Evolutionary conservation across 2,329 filamentous ascomycete species (phyloP).

Genomic region (Diaporthe capsici): DNA sequence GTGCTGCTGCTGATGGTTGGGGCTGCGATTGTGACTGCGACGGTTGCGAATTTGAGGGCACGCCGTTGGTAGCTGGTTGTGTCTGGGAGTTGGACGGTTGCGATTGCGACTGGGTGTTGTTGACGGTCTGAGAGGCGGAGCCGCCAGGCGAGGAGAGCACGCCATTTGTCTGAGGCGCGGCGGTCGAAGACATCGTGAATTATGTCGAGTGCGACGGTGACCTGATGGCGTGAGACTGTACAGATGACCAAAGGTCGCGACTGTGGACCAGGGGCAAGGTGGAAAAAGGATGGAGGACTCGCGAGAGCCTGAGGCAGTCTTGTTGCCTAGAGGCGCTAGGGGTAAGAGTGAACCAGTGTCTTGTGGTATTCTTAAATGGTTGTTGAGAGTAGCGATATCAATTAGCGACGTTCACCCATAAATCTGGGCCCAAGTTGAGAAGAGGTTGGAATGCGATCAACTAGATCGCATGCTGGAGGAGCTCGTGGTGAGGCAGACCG

Average conservation of each 20-base stretch:
- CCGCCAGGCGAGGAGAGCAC: slow-evolving; percentile 57
- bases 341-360: not conserved
- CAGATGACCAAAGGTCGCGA: not conserved
- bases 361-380: not conserved
- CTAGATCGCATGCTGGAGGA: not conserved
- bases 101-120: slow-evolving; percentile 42
- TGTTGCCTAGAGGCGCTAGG: not conserved
- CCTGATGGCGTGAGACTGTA: slow-evolving; percentile 24
- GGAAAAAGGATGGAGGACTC: not conserved
- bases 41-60: slow-evolving; percentile 38
- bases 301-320: not conserved
- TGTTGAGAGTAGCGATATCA: not conserved
- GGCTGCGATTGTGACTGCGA: slow-evolving; percentile 48
- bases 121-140: slow-evolving; percentile 44
- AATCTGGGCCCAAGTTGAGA: not conserved
- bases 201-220: not conserved
- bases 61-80: slow-evolving; percentile 49
- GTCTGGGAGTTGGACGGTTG: slow-evolving; percentile 40
- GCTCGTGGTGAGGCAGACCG: not conserved
- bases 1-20: slow-evolving; percentile 45
- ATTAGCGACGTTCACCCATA: not conserved
- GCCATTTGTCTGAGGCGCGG: slow-evolving; percentile 68
- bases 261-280: not conserved
- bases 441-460: not conserved
- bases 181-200: slow-evolving; percentile 49